Percentiles rank a stretch among this genome's conserved stretches.
Conservation (phyloP, 441 rosid genomes). For the Erodium chrysanthum region DNA sequence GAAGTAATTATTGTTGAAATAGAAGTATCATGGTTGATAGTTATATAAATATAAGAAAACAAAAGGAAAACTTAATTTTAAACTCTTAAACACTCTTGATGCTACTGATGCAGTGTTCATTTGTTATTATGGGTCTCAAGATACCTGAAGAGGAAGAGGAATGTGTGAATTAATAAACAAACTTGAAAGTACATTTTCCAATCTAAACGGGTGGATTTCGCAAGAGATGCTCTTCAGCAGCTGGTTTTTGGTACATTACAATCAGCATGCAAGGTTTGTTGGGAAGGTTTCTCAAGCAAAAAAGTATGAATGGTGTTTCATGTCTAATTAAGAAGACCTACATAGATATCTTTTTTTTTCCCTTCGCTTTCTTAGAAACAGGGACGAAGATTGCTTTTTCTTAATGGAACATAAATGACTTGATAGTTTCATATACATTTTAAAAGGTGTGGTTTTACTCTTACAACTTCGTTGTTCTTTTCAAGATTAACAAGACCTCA, state of each 20-base stretch:
- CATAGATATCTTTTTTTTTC: neutral
- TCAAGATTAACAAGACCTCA: constrained; percentile 20
- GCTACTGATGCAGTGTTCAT: no score
- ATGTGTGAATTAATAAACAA: no score
- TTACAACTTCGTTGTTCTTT: constrained; percentile 8
- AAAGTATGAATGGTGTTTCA: neutral
- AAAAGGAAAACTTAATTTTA: no score
- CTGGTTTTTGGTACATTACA: neutral
- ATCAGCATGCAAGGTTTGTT: neutral
- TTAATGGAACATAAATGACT: neutral
- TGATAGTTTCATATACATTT: neutral
- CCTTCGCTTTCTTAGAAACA: neutral
- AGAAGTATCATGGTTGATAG: no score
- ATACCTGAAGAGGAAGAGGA: no score
- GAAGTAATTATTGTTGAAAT: no score
- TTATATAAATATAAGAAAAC: no score
- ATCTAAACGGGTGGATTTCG: no score
- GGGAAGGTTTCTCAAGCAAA: constrained; percentile 2
- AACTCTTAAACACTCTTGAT: no score
- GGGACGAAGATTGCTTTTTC: neutral
- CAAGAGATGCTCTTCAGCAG: neutral
- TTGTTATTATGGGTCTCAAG: no score
- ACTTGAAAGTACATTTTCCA: no score
- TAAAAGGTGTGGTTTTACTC: neutral
- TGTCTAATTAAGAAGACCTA: neutral